Evolutionary conservation across 2,329 filamentous ascomycete genomes (phyloP).

Genomic region (Plectosphaerella plurivora): DNA sequence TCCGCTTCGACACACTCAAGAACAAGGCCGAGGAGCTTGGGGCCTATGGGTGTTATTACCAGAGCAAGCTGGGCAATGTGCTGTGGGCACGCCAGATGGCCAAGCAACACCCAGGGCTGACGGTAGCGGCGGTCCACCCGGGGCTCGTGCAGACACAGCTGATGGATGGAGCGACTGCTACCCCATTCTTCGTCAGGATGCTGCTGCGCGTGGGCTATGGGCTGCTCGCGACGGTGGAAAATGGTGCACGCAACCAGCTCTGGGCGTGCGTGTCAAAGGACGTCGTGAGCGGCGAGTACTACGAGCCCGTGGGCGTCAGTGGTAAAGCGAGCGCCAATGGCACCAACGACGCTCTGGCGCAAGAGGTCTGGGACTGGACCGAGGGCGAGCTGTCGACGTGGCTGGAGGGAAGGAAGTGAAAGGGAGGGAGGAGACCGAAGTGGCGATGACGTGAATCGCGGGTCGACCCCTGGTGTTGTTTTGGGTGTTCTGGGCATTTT

Average conservation of each 20-base stretch:
- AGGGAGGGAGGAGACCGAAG: not conserved
- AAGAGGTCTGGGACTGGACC: slow-evolving; percentile 2
- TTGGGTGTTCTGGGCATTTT: too few species aligned
- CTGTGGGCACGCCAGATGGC: slow-evolving; percentile 22
- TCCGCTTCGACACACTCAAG: slow-evolving; percentile 23
- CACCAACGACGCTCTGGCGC: not conserved
- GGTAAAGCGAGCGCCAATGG: not conserved
- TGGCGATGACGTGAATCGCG: not conserved
- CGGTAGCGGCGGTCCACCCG: slow-evolving; percentile 19
- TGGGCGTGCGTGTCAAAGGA: slow-evolving; percentile 33
- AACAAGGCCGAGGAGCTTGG: slow-evolving; percentile 12
- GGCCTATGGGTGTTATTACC: slow-evolving; percentile 18
- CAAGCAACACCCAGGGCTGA: slow-evolving; percentile 16
- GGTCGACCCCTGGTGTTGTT: too few species aligned
- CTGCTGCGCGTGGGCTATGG: not conserved
- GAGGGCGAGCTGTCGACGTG: not conserved
- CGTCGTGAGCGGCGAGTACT: slow-evolving; percentile 25
- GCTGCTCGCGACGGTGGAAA: slow-evolving; percentile 8
- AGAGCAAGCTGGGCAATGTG: slow-evolving; percentile 25
- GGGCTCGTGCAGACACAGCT: slow-evolving; percentile 22
- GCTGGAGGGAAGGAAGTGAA: not conserved
- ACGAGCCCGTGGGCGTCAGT: slow-evolving; percentile 24
- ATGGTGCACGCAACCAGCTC: slow-evolving; percentile 35
- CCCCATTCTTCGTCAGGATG: not conserved
- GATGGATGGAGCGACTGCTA: not conserved